Percentiles rank a stretch among this genome's conserved stretches.
Conservation (phyloP, 75 land plant genomes). For the Cunninghamia lanceolata region DNA sequence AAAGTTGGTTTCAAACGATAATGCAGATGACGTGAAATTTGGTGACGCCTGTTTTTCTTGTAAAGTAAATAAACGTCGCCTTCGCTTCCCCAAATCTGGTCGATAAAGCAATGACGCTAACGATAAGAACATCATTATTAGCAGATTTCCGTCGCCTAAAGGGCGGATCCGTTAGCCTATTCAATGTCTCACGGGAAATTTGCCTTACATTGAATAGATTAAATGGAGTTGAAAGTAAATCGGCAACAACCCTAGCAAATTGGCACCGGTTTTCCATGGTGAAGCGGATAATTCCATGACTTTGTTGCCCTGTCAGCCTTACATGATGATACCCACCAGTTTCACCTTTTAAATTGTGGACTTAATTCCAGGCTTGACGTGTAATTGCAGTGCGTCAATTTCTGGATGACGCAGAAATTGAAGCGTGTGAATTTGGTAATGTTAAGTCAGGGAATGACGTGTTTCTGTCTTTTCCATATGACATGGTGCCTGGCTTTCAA, state of each 20-base stretch:
- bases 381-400: background rate
- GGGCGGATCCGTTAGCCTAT: background rate
- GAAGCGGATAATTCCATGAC: background rate
- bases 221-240: background rate
- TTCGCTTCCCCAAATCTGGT: no score
- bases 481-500: no score
- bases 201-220: background rate
- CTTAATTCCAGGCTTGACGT: background rate
- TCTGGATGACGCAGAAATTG: no score
- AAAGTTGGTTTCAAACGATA: background rate
- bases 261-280: no score
- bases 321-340: background rate
- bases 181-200: background rate
- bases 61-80: background rate
- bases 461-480: no score
- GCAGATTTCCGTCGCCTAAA: background rate
- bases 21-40: background rate
- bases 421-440: no score
- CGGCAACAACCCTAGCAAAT: background rate
- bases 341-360: background rate
- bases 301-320: background rate
- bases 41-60: background rate
- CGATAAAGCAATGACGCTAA: no score
- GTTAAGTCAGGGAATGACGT: no score
- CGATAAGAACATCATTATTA: no score